phyloP scores from a whole-genome alignment of 2,329 filamentous ascomycete genomes.

The Nectriaceae sp. region DNA sequence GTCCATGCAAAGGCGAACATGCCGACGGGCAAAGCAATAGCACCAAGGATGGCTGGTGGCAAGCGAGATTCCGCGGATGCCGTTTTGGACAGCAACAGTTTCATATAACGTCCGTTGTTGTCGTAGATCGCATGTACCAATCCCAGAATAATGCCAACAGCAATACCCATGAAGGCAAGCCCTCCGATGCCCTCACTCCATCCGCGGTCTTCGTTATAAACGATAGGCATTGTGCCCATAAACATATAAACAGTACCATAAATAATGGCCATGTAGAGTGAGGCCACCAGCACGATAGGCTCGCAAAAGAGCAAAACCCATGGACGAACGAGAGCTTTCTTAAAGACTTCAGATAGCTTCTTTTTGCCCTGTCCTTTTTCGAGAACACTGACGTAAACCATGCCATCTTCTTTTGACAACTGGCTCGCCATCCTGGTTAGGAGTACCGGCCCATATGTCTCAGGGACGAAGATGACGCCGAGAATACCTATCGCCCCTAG shows the following conservation, averaged over 20 bases:
- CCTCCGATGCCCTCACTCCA: constrained; percentile 63
- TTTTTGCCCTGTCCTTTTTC: constrained; percentile 41
- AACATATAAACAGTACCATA: constrained; percentile 60
- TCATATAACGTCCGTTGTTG: constrained; percentile 34
- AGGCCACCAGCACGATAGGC: constrained; percentile 66
- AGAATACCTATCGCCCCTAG: constrained; percentile 31
- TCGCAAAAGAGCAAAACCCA: constrained; percentile 70
- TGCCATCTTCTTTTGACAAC: constrained; percentile 22
- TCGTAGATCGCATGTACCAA: constrained; percentile 24
- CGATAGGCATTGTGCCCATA: constrained; percentile 62
- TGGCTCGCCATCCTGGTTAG: constrained; percentile 21
- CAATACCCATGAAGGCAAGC: constrained; percentile 68
- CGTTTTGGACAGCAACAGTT: constrained; percentile 31
- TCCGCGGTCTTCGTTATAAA: constrained; percentile 61
- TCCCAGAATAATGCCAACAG: constrained; percentile 58
- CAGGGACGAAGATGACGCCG: constrained; percentile 45
- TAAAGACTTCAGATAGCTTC: constrained; percentile 47
- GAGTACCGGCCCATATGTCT: constrained; percentile 33
- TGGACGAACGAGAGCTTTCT: constrained; percentile 49
- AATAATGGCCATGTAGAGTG: constrained; percentile 65
- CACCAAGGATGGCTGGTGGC: constrained; percentile 56
- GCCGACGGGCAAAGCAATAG: constrained; percentile 53
- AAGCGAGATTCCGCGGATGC: constrained; percentile 57
- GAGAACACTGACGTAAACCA: constrained; percentile 36
- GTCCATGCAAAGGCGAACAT: constrained; percentile 63